A percentile compares a stretch with the other conserved stretches of the same genome.
Conservation (phyloP, 805 yeast species). For the Schwanniomyces polymorphus region DNA sequence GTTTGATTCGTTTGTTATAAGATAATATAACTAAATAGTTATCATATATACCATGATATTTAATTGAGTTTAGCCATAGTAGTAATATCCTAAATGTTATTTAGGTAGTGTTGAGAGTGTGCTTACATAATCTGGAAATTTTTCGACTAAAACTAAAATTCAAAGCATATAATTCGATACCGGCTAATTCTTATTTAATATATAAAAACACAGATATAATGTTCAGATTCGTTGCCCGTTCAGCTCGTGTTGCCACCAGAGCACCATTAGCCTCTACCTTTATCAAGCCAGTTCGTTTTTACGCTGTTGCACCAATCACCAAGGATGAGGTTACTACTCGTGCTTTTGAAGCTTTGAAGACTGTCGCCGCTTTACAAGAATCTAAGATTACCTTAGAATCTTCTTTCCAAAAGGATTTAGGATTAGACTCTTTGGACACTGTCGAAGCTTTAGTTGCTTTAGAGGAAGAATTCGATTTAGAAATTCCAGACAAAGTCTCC, state of each 20-base stretch:
- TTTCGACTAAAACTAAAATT: constrained; percentile 1
- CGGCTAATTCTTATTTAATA: not conserved
- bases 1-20: not conserved
- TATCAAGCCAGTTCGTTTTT: constrained; percentile 44
- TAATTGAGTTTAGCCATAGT: no score
- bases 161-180: not conserved
- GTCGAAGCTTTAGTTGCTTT: constrained; percentile 95
- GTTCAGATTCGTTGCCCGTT: constrained; percentile 56
- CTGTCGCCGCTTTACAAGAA: constrained; percentile 49
- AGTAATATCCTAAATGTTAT: no score
- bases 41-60: no score
- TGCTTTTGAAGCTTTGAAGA: constrained; percentile 74
- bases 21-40: no score
- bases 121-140: constrained; percentile 5
- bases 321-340: constrained; percentile 81
- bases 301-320: constrained; percentile 65
- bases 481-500: constrained; percentile 86
- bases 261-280: constrained; percentile 22
- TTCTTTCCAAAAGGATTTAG: constrained; percentile 68
- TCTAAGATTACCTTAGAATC: constrained; percentile 45
- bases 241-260: constrained; percentile 32
- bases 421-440: constrained; percentile 91
- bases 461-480: constrained; percentile 84
- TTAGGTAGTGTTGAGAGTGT: not conserved
- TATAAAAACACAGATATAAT: constrained; percentile 23